Conservation (phyloP, 805 yeast genomes). For the Saturnispora silvae region DNA sequence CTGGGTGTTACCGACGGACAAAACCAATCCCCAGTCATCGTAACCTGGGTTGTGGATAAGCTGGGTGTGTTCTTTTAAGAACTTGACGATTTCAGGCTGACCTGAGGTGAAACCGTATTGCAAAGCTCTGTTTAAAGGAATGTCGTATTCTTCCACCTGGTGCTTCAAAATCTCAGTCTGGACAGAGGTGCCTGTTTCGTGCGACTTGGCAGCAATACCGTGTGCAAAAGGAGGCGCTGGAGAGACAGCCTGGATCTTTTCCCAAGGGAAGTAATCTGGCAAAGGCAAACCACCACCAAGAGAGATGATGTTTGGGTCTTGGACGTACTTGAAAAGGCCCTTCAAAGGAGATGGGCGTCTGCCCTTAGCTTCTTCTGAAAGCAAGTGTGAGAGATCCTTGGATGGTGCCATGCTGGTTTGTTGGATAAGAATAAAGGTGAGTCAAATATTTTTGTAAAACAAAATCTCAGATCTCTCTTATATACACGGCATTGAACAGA, state of each 20-base stretch:
- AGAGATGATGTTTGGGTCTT: constrained; percentile 68
- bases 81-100: constrained; percentile 55
- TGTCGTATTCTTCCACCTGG: constrained; percentile 40
- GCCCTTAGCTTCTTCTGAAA: constrained; percentile 67
- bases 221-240: constrained; percentile 72
- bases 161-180: constrained; percentile 29
- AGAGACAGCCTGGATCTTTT: constrained; percentile 54
- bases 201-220: constrained; percentile 62
- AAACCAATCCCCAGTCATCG: constrained; percentile 63
- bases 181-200: constrained; percentile 30
- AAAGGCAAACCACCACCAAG: constrained; percentile 95
- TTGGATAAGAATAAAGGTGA: no score
- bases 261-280: constrained; percentile 88
- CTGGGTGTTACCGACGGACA: constrained; percentile 83
- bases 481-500: no score
- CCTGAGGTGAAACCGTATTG: constrained; percentile 90
- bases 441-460: no score
- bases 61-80: constrained; percentile 67
- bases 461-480: no score
- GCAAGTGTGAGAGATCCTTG: constrained; percentile 63
- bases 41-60: constrained; percentile 40
- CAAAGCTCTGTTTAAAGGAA: constrained; percentile 74
- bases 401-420: constrained; percentile 22
- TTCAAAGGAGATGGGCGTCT: constrained; percentile 77
- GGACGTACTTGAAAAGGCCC: constrained; percentile 67